phyloP scores from a whole-genome alignment of 768 basidiomycete genomes.

The Mycena polygramma region DNA sequence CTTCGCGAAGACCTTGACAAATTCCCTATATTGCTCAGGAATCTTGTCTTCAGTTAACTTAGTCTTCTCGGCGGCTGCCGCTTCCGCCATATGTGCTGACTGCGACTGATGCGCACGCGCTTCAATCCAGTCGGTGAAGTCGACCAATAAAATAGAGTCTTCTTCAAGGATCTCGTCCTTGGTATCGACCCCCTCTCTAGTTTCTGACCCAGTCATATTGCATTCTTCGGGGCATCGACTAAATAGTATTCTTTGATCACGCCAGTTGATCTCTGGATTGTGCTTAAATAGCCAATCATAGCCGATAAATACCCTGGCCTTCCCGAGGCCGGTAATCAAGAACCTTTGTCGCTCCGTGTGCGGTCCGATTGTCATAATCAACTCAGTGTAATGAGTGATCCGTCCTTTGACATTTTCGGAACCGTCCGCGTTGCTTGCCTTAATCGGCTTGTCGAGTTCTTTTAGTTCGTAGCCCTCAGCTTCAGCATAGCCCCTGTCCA shows the following conservation, averaged over 20 bases:
- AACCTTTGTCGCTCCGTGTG: conserved; percentile 39
- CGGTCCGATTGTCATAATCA: conserved; percentile 37
- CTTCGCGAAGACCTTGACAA: neutral
- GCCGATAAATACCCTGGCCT: conserved; percentile 36
- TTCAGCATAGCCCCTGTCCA: conserved; percentile 16
- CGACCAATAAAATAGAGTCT: conserved; percentile 13
- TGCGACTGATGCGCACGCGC: conserved; percentile 1
- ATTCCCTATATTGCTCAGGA: neutral
- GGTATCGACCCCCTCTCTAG: neutral
- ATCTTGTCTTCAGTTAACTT: conserved; percentile 40
- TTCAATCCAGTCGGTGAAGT: conserved; percentile 7
- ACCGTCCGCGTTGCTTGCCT: conserved; percentile 8
- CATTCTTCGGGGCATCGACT: conserved; percentile 29
- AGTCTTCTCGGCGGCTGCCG: neutral
- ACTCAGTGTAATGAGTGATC: conserved; percentile 33
- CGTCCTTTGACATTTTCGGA: neutral
- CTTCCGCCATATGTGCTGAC: conserved; percentile 21
- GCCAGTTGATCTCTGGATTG: conserved; percentile 40
- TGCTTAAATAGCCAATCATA: conserved; percentile 41
- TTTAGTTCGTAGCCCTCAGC: conserved; percentile 16
- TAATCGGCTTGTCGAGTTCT: conserved; percentile 1
- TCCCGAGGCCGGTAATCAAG: conserved; percentile 42
- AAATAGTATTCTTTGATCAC: conserved; percentile 30
- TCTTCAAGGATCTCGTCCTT: conserved; percentile 14
- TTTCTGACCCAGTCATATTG: conserved; percentile 9